Conservation (phyloP, 768 basidiomycete genomes). For the Boletus sp. region DNA sequence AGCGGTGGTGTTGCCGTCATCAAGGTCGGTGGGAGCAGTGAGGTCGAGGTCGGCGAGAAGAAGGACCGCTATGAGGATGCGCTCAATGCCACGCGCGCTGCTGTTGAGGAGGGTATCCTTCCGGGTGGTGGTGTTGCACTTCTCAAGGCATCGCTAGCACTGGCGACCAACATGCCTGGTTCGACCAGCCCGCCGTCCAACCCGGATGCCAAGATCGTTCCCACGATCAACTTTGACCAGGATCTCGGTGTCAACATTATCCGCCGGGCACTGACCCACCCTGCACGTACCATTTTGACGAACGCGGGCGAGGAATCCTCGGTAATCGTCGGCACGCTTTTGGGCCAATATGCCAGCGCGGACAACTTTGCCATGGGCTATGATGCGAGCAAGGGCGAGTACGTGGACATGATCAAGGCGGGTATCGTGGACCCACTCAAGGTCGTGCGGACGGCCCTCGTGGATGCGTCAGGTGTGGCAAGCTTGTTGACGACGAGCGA, state of each 20-base stretch:
- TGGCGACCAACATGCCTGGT: conserved; percentile 53
- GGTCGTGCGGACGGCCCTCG: conserved; percentile 90
- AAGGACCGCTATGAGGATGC: conserved; percentile 98
- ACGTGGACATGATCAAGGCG: conserved; percentile 89
- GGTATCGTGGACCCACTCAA: conserved; percentile 97
- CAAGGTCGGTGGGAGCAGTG: conserved; percentile 90
- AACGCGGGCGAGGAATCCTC: conserved; percentile 95
- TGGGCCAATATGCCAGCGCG: conserved; percentile 60
- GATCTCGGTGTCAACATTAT: conserved; percentile 94
- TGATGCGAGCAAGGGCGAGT: conserved; percentile 89
- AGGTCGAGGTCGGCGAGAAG: conserved; percentile 99
- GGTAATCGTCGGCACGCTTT: conserved; percentile 88
- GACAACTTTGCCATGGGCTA: conserved; percentile 89
- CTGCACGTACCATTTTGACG: conserved; percentile 82
- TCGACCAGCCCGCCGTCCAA: conserved; percentile 46
- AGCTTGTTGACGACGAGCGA: conserved; percentile 91
- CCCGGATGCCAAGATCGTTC: conserved; percentile 63
- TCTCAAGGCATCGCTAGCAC: conserved; percentile 77
- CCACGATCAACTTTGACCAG: conserved; percentile 93
- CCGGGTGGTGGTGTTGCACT: conserved; percentile 96
- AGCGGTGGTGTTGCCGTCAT: conserved; percentile 97
- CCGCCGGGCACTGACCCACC: conserved; percentile 78
- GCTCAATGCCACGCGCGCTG: conserved; percentile 95
- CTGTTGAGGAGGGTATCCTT: conserved; percentile 97
- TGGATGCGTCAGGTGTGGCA: conserved; percentile 93